Base-by-base conservation (phyloP, 73 alveolate species). In the Paramecium pentaurelia region DNA sequence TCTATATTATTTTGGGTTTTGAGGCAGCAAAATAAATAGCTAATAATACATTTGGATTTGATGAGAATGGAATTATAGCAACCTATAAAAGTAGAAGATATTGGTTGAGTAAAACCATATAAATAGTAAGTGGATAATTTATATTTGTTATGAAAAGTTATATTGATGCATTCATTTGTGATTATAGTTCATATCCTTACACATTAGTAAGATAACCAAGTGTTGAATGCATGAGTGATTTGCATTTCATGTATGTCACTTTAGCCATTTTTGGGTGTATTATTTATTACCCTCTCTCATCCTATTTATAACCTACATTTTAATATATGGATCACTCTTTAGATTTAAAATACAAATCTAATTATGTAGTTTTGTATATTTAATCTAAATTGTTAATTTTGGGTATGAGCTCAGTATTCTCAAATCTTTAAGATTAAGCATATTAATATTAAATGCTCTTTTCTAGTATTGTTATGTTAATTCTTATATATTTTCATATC, bases 131-230 rank as follows among this genome's bases (percentile, higher is more conserved):
- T 37, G 88, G 88, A 34, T 75, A 75, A 75, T 75, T 75, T 6
- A 11, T 75, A 2, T 37, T 34, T n/a, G 58, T 75, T 75, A 75
- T 75, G 88, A 75, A 40, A 37, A 34, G 22, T 34, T 75, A 32
- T 38, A 75, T 75, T 37, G 88, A 75, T 7, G 88, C 88, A 11
- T 75, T 75, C 16, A 75, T 75, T 37, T 75, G 88, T 40, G 60
- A 75, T 38, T 75, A 75, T 75, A 45, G 49, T 75, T 40, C 88
- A 75, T 34, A 40, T 37, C 58, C 58, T 1, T 75, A 75, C 11
- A 32, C 36, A 37, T 75, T 75, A 20, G 68, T 37, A 20, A 40
- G 58, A 37, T 75, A 68, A 2, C 40, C 51, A 9, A 22, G 38
- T 22, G 60, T 75, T 1, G 88, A 75, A 40, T 75, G 88, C 37